Conservation (phyloP, 1,284 basidiomycete species). For the Mycosarcoma maydis region DNA sequence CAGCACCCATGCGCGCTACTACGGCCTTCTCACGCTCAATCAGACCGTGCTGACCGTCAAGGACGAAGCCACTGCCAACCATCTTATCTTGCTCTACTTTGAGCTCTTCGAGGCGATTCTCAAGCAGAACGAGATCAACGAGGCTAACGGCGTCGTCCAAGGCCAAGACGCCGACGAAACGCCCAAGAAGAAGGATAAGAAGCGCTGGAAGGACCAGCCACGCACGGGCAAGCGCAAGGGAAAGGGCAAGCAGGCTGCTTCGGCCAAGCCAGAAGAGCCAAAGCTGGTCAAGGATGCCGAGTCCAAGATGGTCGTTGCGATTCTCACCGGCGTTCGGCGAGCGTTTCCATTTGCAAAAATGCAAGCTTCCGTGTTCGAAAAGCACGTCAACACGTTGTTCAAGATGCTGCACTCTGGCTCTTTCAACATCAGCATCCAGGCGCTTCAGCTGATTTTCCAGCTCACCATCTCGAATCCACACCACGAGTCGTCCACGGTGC, state of each 20-base stretch:
- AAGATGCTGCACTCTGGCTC: slow-evolving; percentile 87
- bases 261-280: slow-evolving; percentile 36
- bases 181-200: slow-evolving; percentile 66
- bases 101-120: slow-evolving; percentile 84
- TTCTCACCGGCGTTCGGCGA: slow-evolving; percentile 93
- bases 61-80: slow-evolving; percentile 78
- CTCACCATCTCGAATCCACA: slow-evolving; percentile 69
- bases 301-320: slow-evolving; percentile 85
- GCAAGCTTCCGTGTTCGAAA: slow-evolving; percentile 76
- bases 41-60: slow-evolving; percentile 83
- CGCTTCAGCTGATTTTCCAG: slow-evolving; percentile 89
- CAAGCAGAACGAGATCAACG: slow-evolving; percentile 62
- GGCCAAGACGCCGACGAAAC: slow-evolving; percentile 43
- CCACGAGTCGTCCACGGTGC: slow-evolving; percentile 28
- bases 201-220: slow-evolving; percentile 64
- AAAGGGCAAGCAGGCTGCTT: slow-evolving; percentile 15
- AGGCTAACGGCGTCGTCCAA: slow-evolving; percentile 51
- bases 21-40: slow-evolving; percentile 91
- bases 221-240: slow-evolving; percentile 65
- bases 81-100: slow-evolving; percentile 91
- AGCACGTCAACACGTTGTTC: slow-evolving; percentile 93
- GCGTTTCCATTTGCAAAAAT: slow-evolving; percentile 89
- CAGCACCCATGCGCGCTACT: slow-evolving; percentile 81
- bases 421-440: slow-evolving; percentile 96
- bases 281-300: slow-evolving; percentile 72